Percentiles rank a stretch among this genome's conserved stretches.
phyloP scores from a whole-genome alignment of 2,329 filamentous ascomycete species.

The Venturia oleaginea region DNA sequence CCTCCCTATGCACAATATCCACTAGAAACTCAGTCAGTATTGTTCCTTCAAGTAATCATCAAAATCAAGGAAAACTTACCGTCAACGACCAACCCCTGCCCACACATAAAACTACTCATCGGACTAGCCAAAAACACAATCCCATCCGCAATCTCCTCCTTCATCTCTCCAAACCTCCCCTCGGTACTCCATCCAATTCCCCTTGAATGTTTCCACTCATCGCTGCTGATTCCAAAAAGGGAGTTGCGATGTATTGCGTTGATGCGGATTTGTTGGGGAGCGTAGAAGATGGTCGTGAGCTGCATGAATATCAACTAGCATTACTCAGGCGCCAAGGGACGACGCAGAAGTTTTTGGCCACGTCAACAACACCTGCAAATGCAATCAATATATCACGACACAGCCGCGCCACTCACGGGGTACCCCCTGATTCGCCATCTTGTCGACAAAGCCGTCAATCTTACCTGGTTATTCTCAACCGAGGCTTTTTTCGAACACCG shows the following conservation, averaged over 20 bases:
- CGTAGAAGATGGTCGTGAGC: slow-evolving; percentile 37
- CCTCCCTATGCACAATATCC: background rate
- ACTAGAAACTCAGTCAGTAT: background rate
- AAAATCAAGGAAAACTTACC: slow-evolving; percentile 17
- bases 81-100: slow-evolving; percentile 39
- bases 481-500: too few relatives aligned
- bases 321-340: background rate
- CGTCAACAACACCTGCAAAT: too few relatives aligned
- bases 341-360: too few relatives aligned
- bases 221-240: slow-evolving; percentile 25
- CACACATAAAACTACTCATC: slow-evolving; percentile 46
- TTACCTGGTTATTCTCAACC: too few relatives aligned
- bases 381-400: too few relatives aligned
- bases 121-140: slow-evolving; percentile 44
- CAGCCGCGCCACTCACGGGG: too few relatives aligned
- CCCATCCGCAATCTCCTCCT: slow-evolving; percentile 47
- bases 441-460: too few relatives aligned
- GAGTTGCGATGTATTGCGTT: slow-evolving; percentile 47
- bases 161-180: slow-evolving; percentile 37
- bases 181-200: slow-evolving; percentile 38
- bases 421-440: too few relatives aligned
- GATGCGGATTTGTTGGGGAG: slow-evolving; percentile 43
- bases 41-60: background rate
- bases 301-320: background rate
- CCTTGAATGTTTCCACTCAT: slow-evolving; percentile 23